phyloP scores from a whole-genome alignment of 768 basidiomycete species.

The Kwoniella sp. region DNA sequence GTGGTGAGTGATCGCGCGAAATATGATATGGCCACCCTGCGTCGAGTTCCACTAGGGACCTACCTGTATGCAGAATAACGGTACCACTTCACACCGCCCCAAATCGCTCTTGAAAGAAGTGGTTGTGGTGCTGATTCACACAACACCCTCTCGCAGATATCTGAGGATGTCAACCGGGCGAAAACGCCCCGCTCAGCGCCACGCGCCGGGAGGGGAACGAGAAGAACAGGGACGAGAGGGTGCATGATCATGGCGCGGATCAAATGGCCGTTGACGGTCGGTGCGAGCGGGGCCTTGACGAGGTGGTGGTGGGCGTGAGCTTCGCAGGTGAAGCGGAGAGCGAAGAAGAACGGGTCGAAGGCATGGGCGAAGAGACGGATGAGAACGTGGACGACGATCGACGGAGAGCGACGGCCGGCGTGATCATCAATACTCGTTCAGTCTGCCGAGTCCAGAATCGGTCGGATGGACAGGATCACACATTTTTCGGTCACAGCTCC shows the following conservation, averaged over 20 bases:
- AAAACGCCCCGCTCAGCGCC: slow-evolving; percentile 48
- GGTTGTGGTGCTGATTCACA: not conserved
- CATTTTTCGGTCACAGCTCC: too few species aligned
- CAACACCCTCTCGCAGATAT: slow-evolving; percentile 32
- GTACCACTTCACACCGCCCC: not conserved
- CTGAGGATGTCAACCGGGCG: slow-evolving; percentile 42
- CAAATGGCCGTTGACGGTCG: not conserved
- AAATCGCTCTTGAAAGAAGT: not conserved
- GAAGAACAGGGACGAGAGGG: not conserved
- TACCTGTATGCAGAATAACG: too few species aligned
- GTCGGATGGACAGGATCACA: too few species aligned
- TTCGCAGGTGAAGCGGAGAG: not conserved
- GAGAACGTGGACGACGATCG: too few species aligned
- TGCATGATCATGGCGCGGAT: slow-evolving; percentile 5
- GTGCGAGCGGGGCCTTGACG: not conserved
- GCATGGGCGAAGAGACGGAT: not conserved
- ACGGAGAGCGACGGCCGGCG: too few species aligned
- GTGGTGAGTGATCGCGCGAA: slow-evolving; percentile 41
- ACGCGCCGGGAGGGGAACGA: slow-evolving; percentile 23
- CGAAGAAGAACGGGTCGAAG: slow-evolving; percentile 3
- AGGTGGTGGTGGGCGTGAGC: not conserved
- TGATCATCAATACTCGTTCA: too few species aligned
- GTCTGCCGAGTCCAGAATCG: too few species aligned
- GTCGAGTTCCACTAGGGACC: too few species aligned
- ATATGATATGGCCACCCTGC: not conserved